phyloP scores from a whole-genome alignment of 768 basidiomycete species.

The Pseudohyphozyma bogoriensis region DNA sequence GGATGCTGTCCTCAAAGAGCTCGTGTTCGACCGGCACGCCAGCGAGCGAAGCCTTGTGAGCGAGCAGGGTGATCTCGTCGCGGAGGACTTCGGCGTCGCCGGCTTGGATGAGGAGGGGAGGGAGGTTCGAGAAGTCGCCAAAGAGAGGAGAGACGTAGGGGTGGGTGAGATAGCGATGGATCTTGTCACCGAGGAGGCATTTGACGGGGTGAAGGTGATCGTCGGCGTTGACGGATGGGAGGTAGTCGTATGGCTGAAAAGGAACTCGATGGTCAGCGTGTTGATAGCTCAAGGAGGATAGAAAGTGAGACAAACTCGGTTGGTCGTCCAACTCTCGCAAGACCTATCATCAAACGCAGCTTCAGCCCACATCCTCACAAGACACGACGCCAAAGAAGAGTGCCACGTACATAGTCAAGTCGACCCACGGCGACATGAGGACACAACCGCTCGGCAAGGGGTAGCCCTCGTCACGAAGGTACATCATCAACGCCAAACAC shows the following conservation, averaged over 20 bases:
- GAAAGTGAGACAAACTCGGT: conserved; percentile 46
- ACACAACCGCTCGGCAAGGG: conserved; percentile 75
- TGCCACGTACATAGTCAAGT: conserved; percentile 64
- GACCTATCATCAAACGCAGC: conserved; percentile 39
- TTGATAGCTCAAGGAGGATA: too few relatives aligned
- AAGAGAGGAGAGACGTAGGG: conserved; percentile 94
- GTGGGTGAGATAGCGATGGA: conserved; percentile 71
- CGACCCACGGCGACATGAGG: conserved; percentile 50
- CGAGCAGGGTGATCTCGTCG: conserved; percentile 74
- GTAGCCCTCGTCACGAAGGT: conserved; percentile 84
- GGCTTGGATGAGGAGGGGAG: conserved; percentile 80
- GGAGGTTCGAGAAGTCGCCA: conserved; percentile 72
- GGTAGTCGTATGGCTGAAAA: conserved; percentile 53
- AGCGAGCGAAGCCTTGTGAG: conserved; percentile 79
- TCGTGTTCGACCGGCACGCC: conserved; percentile 84
- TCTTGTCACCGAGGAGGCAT: conserved; percentile 65
- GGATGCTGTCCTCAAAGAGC: conserved; percentile 59
- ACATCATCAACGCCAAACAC: conserved; percentile 74
- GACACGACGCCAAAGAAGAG: background rate
- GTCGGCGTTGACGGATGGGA: conserved; percentile 54
- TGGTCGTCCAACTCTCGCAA: conserved; percentile 93
- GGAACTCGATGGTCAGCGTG: background rate
- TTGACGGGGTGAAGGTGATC: conserved; percentile 87
- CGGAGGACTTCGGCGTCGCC: conserved; percentile 93
- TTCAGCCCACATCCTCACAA: background rate